These are phyloP conservation scores for Trichosporon coremiiforme DNA, from an alignment of 1,284 basidiomycete genomes.

Conservation along the genomic window DNA sequence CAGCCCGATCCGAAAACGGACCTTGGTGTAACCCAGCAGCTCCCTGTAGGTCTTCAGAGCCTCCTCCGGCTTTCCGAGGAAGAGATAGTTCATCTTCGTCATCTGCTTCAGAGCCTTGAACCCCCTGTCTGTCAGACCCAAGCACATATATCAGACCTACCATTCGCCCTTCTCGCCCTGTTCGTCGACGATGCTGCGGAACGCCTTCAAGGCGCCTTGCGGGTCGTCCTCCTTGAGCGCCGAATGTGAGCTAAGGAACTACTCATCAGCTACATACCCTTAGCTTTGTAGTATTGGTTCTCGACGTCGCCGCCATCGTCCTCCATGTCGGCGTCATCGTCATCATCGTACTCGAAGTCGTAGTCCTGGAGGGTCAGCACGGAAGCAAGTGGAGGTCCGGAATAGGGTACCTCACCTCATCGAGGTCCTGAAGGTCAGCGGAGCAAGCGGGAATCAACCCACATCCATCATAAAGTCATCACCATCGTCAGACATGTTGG, in stretches of 20 bases:
- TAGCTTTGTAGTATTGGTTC: slow-evolving; percentile 98
- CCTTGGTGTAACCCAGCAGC: slow-evolving; percentile 86
- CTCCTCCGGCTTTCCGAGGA: slow-evolving; percentile 73
- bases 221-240: slow-evolving; percentile 90
- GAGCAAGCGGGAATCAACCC: slow-evolving; percentile 24
- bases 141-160: slow-evolving; percentile 57
- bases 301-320: slow-evolving; percentile 88
- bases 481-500: slow-evolving; percentile 54
- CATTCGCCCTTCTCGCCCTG: slow-evolving; percentile 92
- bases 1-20: slow-evolving; percentile 30
- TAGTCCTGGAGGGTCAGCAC: slow-evolving; percentile 69
- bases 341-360: slow-evolving; percentile 90
- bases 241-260: slow-evolving; percentile 47
- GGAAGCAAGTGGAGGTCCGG: neutral
- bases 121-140: slow-evolving; percentile 65
- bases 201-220: slow-evolving; percentile 83
- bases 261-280: slow-evolving; percentile 63
- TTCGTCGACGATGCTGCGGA: slow-evolving; percentile 80
- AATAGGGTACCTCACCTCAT: slow-evolving; percentile 46
- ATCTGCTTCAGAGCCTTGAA: slow-evolving; percentile 99
- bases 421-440: slow-evolving; percentile 52
- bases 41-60: slow-evolving; percentile 83
- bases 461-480: slow-evolving; percentile 59
- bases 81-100: slow-evolving; percentile 89
- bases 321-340: slow-evolving; percentile 70